Evolutionary conservation across 2,329 filamentous ascomycete genomes (phyloP), one percentile per base, ranked within the genome.

Genomic region (Talaromyces funiculosus): DNA sequence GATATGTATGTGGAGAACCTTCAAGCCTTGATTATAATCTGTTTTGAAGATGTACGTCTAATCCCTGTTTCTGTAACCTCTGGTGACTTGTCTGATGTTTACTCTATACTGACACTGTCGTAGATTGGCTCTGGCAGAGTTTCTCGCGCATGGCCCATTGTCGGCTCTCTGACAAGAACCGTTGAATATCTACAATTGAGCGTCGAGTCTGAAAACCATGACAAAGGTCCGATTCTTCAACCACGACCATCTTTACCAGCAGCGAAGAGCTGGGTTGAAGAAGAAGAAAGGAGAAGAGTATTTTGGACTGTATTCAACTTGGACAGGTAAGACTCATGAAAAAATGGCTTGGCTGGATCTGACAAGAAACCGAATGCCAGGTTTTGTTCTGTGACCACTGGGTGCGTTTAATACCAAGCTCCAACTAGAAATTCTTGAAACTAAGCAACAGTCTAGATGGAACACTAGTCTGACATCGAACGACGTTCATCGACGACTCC

Each of bases 241-340:
- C 66, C 72, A 33, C 67, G 68, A 45, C 53, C 66, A 12, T 65
- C 67, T 54, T 59, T 78, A 0, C 65, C 68, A 18, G 59, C 67
- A 26, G 43, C 75, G 1, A 63, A 67, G 22, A 66, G 63, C 62
- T 76, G 74, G 75, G 69, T 66, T 1, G 75, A 75, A 42, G 66
- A 67, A 1, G 77, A 78, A 62, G 75, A 77, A 60, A 64, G 75
- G 5, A 67, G 77, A 1, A 65, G 76, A 0, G 71, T 78, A 2
- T 78, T 78, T 58, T 78, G 76, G 75, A 75, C 71, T 12, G 69
- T 77, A 3, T 80, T 69, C 74, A 71, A 65, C 67, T 67, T 68
- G 61, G 75, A 78, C 38, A 67, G 75, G 6, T 79, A 62, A 64
- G 62, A 24, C n/a, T 60, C 16, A 33, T 38, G 4, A 18, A 42